These are phyloP conservation scores for Globisporangium mamillatum DNA, from an alignment of 352 stramenopile species.

Conservation along the genomic window DNA sequence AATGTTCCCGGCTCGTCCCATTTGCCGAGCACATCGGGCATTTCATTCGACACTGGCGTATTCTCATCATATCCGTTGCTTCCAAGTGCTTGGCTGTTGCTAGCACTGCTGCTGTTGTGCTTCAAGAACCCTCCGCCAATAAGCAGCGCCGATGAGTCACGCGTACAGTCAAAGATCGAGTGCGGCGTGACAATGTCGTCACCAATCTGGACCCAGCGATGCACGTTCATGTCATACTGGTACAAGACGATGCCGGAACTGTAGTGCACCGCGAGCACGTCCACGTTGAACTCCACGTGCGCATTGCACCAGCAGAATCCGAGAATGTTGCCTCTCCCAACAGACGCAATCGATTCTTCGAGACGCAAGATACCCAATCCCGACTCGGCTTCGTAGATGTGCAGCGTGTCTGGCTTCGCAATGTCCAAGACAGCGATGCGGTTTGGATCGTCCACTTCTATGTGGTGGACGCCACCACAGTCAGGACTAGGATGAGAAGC, in stretches of 20 bases:
- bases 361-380: slow-evolving; percentile 72
- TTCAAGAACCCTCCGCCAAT: slow-evolving; percentile 48
- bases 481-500: not conserved
- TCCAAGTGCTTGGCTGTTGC: slow-evolving; percentile 12
- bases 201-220: slow-evolving; percentile 59
- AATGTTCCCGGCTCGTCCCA: slow-evolving; percentile 77
- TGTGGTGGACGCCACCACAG: slow-evolving; percentile 47
- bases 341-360: slow-evolving; percentile 62
- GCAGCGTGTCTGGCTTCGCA: slow-evolving; percentile 41
- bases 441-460: slow-evolving; percentile 86
- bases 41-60: slow-evolving; percentile 55
- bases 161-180: slow-evolving; percentile 76
- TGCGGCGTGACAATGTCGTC: slow-evolving; percentile 53
- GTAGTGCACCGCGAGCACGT: slow-evolving; percentile 74
- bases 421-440: slow-evolving; percentile 65
- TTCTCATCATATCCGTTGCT: not conserved
- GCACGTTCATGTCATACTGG: slow-evolving; percentile 65
- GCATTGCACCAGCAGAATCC: slow-evolving; percentile 79
- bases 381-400: slow-evolving; percentile 80
- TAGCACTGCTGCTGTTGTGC: slow-evolving; percentile 7
- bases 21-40: slow-evolving; percentile 73
- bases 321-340: slow-evolving; percentile 50
- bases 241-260: slow-evolving; percentile 69
- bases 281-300: slow-evolving; percentile 84
- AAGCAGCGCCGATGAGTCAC: slow-evolving; percentile 76